Base-by-base conservation (phyloP, 192 early-diverging fungal species). In the Phlyctochytrium arcticum region DNA sequence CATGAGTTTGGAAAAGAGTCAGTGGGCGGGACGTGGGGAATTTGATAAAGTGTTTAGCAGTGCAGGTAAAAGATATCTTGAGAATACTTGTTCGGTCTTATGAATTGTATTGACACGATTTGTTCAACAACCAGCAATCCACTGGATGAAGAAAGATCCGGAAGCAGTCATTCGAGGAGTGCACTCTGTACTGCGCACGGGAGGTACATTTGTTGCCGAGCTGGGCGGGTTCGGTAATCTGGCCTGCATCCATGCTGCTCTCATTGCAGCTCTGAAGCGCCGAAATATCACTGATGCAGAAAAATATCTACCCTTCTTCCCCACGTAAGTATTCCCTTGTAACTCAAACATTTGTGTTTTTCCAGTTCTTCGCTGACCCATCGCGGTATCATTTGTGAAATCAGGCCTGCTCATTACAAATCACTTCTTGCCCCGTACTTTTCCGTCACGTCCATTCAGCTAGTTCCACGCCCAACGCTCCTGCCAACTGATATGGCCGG, bases 1-100 rank as follows among this genome's bases (percentile, higher is more conserved):
- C 0, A 78, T 82, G 37, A 74, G 73, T 24, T 54, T 89, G 12
- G 19, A 36, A 1, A 61, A 35, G 51, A 79, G 12, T 57, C 70
- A 19, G 60, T 73, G 42, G 73, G 71, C 1, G 26, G 32, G 23
- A 17, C 23, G 12, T 76, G 66, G 7, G 26, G 65, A 66, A 12
- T 88, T 89, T 72, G 88, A 89, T 64, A 80, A 79, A 0, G 84
- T 89, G 0, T 88, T 89, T 66, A 84, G 85, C 1, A 88, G 79
- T 60, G 88, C 87, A 23, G 83, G 83, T 85, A 62, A n/a, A n/a
- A n/a, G n/a, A n/a, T n/a, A n/a, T n/a, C n/a, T n/a, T n/a, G n/a
- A n/a, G n/a, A n/a, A n/a, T n/a, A n/a, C n/a, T n/a, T n/a, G n/a
- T n/a, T n/a, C n/a, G n/a, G n/a, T n/a, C n/a, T n/a, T n/a, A n/a